Evolutionary conservation across 495 filamentous ascomycete species (phyloP), one percentile per base, ranked within the genome.

Genomic region (Clavariopsis aquatica): DNA sequence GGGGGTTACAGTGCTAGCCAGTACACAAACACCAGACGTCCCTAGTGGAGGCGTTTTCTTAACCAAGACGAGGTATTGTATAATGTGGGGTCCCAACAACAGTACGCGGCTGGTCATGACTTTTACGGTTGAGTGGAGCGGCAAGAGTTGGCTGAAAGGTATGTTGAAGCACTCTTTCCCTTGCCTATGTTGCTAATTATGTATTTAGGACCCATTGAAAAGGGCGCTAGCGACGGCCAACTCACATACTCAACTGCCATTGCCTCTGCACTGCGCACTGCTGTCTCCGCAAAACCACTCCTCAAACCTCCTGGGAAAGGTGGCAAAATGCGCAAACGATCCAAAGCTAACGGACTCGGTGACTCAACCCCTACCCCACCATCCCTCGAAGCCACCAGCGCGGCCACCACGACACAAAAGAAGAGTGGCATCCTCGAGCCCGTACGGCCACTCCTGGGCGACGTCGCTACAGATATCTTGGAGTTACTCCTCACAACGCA

Each of bases 111-210:
- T 99, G 27, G 81, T 93, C 26, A 85, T 91, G 75, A 96, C 86
- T 60, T 96, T 90, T 75, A 87, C 87, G 0, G 89, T 98, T 52
- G 94, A 98, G 71, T 99, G 94, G 94, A 85, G 89, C 0, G 93
- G 94, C 57, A 99, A 99, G 81, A 96, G 91, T 78, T 99, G 95
- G 94, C 74, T 98, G 41, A 98, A 96, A 80, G 91, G 93, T 96
- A 83, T 72, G 78, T 49, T 58, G 26, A 38, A 28, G 22, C 3
- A 53, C 27, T 49, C 3, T 15, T 26, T 29, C 28, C 34, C 12
- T 49, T 23, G 7, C 31, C 52, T 15, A 20, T 28, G 1, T 61
- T 20, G 36, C 47, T 72, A 46, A 75, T 64, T 17, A 20, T 29
- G 1, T 27, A 17, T 61, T 19, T 52, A 88, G 93, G 90, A 55